Base-by-base conservation (phyloP, 139 green algal genomes). In the Trebouxia sp. region DNA sequence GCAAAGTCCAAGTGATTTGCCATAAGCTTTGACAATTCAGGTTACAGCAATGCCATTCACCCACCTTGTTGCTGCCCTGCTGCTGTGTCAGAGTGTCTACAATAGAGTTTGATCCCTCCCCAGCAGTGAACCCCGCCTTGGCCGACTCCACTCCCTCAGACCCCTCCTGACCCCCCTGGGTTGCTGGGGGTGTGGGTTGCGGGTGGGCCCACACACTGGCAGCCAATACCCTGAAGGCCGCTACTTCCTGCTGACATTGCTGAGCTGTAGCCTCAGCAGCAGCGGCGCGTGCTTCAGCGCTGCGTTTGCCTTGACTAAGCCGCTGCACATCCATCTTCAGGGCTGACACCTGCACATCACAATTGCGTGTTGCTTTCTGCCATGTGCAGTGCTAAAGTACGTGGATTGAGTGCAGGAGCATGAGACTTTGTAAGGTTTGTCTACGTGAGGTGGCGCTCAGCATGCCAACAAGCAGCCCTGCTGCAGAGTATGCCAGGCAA, bases 301-400 rank as follows among this genome's bases (percentile, higher is more conserved):
- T 51, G 17, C 32, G 62, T 7, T 66, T 62, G 5, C 39, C 55
- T n/a, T 82, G 75, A 15, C 14, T 39, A 62, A 84, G 65, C 5
- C 81, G 78, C 43, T 80, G 43, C 50, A 88, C 85, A 47, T 90
- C 86, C 42, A 65, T 76, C 11, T 65, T 55, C 50, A 90, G 50
- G 28, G 66, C 30, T 9, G 82, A 78, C 50, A 90, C 42, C 84
- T 90, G 80, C 78, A 39, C 5, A 45, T 6, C 45, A n/a, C 28
- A 50, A 65, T 30, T 55, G 28, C 11, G 7, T 30, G 37, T n/a
- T n/a, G n/a, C n/a, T n/a, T n/a, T n/a, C n/a, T n/a, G n/a, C n/a
- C n/a, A n/a, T n/a, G n/a, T n/a, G n/a, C n/a, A n/a, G n/a, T n/a
- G n/a, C n/a, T n/a, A n/a, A n/a, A n/a, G n/a, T n/a, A n/a, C n/a